Conservation (phyloP, 2,329 filamentous ascomycete genomes). For the Graphium sp. region DNA sequence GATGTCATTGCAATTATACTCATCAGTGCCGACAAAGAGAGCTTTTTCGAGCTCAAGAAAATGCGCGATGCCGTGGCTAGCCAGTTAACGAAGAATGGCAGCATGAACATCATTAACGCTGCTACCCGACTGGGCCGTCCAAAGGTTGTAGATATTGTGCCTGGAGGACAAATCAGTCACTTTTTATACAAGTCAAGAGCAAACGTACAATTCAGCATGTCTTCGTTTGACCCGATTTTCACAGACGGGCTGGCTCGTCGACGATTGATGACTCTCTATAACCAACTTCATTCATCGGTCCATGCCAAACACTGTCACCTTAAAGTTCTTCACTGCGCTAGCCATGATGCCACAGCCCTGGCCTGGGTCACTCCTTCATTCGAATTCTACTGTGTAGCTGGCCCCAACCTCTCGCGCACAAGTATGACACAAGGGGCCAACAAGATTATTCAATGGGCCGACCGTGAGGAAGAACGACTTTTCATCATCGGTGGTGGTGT, state of each 20-base stretch:
- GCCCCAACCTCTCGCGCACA: slow-evolving; percentile 45
- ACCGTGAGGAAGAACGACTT: slow-evolving; percentile 77
- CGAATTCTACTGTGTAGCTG: slow-evolving; percentile 90
- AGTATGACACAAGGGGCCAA: slow-evolving; percentile 75
- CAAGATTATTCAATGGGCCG: slow-evolving; percentile 80
- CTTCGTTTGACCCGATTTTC: slow-evolving; percentile 59
- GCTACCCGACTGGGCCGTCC: slow-evolving; percentile 59
- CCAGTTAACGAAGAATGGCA: slow-evolving; percentile 61
- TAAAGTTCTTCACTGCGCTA: slow-evolving; percentile 70
- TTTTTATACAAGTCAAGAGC: slow-evolving; percentile 90
- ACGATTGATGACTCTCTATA: slow-evolving; percentile 70
- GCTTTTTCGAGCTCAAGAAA: slow-evolving; percentile 75
- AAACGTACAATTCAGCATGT: slow-evolving; percentile 94
- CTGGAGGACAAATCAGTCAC: slow-evolving; percentile 67
- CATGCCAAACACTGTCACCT: slow-evolving; percentile 72
- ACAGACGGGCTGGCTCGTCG: slow-evolving; percentile 37
- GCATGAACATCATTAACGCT: slow-evolving; percentile 55
- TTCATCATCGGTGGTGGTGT: slow-evolving; percentile 98
- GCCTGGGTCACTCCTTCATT: slow-evolving; percentile 87
- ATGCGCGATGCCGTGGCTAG: slow-evolving; percentile 46
- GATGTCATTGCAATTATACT: slow-evolving; percentile 82
- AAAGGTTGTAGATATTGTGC: slow-evolving; percentile 56
- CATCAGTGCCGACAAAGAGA: slow-evolving; percentile 84
- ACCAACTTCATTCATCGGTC: slow-evolving; percentile 67
- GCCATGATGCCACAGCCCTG: slow-evolving; percentile 59